Conservation (phyloP, 257 asterid genomes). For the Solanum chilense region DNA sequence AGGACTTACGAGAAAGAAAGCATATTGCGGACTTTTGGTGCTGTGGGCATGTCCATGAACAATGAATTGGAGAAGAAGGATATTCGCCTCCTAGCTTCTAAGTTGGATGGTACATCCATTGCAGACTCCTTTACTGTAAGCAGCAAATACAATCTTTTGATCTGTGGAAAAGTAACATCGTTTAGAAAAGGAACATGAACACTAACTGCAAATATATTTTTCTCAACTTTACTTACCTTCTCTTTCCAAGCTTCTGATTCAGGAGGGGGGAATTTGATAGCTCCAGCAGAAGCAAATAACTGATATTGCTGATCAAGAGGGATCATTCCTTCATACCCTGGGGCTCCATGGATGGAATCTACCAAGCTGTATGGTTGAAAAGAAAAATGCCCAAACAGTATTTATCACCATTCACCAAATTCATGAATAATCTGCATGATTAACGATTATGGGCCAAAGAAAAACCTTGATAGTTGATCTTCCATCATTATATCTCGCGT, state of each 20-base stretch:
- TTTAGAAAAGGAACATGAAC: background rate
- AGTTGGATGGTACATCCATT: constrained; percentile 95
- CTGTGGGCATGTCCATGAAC: constrained; percentile 97
- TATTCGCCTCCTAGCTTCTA: constrained; percentile 97
- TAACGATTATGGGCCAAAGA: background rate
- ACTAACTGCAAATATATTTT: background rate
- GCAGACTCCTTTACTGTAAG: constrained; percentile 99
- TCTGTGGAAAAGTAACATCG: constrained; percentile 36
- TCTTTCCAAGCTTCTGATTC: constrained; percentile 99
- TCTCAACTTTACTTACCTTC: constrained; percentile 37
- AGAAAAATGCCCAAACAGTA: constrained; percentile 1
- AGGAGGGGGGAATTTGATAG: constrained; percentile 80
- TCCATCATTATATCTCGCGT: constrained; percentile 94
- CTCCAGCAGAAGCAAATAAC: constrained; percentile 97
- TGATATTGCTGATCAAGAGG: constrained; percentile 93
- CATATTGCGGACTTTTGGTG: constrained; percentile 99
- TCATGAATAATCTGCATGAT: background rate
- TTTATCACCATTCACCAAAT: background rate
- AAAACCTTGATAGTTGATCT: constrained; percentile 77
- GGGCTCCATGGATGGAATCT: constrained; percentile 78
- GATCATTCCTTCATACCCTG: constrained; percentile 76
- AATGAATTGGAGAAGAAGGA: constrained; percentile 94
- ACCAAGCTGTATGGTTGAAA: constrained; percentile 44
- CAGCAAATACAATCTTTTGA: constrained; percentile 83
- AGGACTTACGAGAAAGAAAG: constrained; percentile 92